Evolutionary conservation across 805 yeast genomes (phyloP), one percentile per base, ranked within the genome.

Genomic region (Millerago galiae): DNA sequence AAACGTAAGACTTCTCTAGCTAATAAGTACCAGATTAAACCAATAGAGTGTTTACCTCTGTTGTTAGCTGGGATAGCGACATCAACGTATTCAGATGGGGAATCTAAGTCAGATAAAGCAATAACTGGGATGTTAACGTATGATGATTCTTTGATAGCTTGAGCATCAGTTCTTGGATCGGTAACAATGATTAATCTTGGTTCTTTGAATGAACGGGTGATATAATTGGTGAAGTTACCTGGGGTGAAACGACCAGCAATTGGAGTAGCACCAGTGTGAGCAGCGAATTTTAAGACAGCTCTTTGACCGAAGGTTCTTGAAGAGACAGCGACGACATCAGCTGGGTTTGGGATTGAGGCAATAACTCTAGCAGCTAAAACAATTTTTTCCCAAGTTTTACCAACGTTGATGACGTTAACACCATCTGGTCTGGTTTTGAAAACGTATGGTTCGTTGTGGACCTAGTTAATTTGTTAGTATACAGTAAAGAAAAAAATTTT

Each of bases 161-260:
- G 99, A 69, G 96, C 86, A 70, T 93, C 99, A 61, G 98, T 91
- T 84, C 98, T 91, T 79, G 99, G 99, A 79, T 93, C 99, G 66
- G 98, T 91, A 68, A 93, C 99, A 64, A 93, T 79, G 71, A 93
- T 89, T 71, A 93, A 83, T 80, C 99, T 88, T 82, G 99, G 99
- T 81, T 93, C 99, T 80, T 91, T 93, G 96, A 93, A 93, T 63
- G 97, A 88, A 78, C 97, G 91, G 75, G 99, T 93, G 81, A 91
- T 93, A 81, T 93, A 93, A 81, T 93, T 93, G 72, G 99, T 93
- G 93, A 93, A 93, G 79, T 85, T 83, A 87, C 99, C 99, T 77
- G 99, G 99, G 65, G 99, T 93, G 86, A 93, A 93, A 81, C 99
- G 89, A 77, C 99, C 99, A 64, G 99, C 99, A 77, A 93, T 91